Evolutionary conservation across 2,329 filamentous ascomycete species (phyloP).

Genomic region (Didymella arachidicola): DNA sequence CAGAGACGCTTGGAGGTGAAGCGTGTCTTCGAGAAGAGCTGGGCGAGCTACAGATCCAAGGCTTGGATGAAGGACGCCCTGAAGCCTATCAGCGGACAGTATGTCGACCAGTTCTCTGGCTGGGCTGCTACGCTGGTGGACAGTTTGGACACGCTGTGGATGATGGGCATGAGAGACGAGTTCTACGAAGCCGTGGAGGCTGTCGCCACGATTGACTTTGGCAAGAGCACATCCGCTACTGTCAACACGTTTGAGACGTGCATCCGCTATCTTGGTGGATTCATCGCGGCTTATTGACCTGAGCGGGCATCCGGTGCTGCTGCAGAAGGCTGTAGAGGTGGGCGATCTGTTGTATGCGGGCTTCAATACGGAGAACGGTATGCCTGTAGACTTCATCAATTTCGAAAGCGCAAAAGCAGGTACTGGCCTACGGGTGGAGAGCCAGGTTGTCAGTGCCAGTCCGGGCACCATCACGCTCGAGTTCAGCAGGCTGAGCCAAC

Average conservation of each 20-base stretch:
- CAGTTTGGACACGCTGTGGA: conserved; percentile 77
- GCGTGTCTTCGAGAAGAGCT: conserved; percentile 51
- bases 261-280: conserved; percentile 86
- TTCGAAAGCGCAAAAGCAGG: conserved; percentile 45
- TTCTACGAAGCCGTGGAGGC: conserved; percentile 79
- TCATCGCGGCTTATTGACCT: conserved; percentile 86
- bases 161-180: conserved; percentile 79
- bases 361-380: conserved; percentile 91
- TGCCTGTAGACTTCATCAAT: conserved; percentile 71
- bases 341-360: conserved; percentile 79
- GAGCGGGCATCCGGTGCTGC: conserved; percentile 73
- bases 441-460: conserved; percentile 31
- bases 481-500: conserved; percentile 86
- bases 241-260: conserved; percentile 94
- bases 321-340: conserved; percentile 79
- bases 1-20: conserved; percentile 39
- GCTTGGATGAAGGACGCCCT: conserved; percentile 73
- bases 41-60: conserved; percentile 66
- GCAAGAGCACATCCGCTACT: conserved; percentile 68
- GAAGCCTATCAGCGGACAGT: conserved; percentile 62
- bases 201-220: conserved; percentile 82
- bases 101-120: conserved; percentile 67
- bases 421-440: conserved; percentile 68
- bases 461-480: conserved; percentile 80
- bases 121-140: conserved; percentile 75